Conservation (phyloP, 2,329 filamentous ascomycete species). For the Penicillium sp. region DNA sequence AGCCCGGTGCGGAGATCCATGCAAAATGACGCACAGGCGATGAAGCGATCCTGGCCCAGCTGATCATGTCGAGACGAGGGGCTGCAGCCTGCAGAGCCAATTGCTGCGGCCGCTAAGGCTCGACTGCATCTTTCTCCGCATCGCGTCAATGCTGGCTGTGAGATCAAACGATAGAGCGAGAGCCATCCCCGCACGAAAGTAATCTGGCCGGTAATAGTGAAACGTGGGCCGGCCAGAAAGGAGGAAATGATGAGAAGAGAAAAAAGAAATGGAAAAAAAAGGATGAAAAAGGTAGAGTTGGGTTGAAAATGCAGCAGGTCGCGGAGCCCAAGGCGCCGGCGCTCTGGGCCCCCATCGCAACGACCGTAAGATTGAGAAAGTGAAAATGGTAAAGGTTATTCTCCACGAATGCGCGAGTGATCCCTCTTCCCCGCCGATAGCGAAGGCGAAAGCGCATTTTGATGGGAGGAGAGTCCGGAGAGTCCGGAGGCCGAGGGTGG, state of each 20-base stretch:
- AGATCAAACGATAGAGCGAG: slow-evolving; percentile 5
- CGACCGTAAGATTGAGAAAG: slow-evolving; percentile 12
- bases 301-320: slow-evolving; percentile 23
- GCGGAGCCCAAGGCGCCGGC: slow-evolving; percentile 21
- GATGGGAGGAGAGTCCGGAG: not conserved
- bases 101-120: slow-evolving; percentile 11
- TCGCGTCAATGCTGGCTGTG: slow-evolving; percentile 19
- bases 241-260: slow-evolving; percentile 7
- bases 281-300: slow-evolving; percentile 15
- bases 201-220: not conserved
- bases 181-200: slow-evolving; percentile 9
- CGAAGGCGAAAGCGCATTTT: slow-evolving; percentile 2
- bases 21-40: slow-evolving; percentile 13
- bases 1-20: slow-evolving; percentile 3
- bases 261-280: slow-evolving; percentile 14
- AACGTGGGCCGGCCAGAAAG: not conserved
- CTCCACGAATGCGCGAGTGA: not conserved
- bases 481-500: not conserved
- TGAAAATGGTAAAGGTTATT: slow-evolving; percentile 1
- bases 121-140: slow-evolving; percentile 21
- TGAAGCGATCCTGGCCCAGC: slow-evolving; percentile 11
- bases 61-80: slow-evolving; percentile 13
- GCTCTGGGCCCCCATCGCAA: slow-evolving; percentile 13
- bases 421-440: not conserved
- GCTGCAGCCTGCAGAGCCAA: slow-evolving; percentile 12